phyloP scores from a whole-genome alignment of 148 eudicot species.

The Nepenthes gracilis region DNA sequence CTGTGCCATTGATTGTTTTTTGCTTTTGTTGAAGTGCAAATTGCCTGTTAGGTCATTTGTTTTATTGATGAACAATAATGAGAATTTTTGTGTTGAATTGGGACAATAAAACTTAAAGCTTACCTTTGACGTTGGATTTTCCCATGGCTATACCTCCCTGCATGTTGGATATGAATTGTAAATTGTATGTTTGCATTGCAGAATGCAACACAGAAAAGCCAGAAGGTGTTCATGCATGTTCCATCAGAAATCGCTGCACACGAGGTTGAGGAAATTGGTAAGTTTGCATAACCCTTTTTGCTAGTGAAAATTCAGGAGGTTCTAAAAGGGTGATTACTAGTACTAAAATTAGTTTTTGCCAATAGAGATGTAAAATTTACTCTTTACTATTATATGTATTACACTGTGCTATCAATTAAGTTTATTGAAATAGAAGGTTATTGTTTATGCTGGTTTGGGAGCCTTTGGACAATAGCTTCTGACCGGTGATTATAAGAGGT shows the following conservation, averaged over 20 bases:
- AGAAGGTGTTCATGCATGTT: constrained; percentile 91
- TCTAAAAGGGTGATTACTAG: not conserved
- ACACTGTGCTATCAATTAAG: too few relatives aligned
- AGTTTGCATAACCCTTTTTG: not conserved
- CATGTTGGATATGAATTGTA: too few relatives aligned
- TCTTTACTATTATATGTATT: not conserved
- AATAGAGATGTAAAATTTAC: not conserved
- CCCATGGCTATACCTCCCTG: not conserved
- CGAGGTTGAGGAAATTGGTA: constrained; percentile 98
- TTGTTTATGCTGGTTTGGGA: too few relatives aligned
- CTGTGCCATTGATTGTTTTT: not conserved
- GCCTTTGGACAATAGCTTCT: too few relatives aligned
- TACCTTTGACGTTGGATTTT: too few relatives aligned
- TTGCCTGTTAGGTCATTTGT: not conserved
- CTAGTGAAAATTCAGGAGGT: not conserved
- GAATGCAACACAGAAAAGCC: constrained; percentile 98
- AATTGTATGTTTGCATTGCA: constrained; percentile 17
- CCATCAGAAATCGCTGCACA: constrained; percentile 97
- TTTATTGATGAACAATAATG: not conserved
- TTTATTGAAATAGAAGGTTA: not conserved
- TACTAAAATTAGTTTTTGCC: not conserved
- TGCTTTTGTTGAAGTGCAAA: not conserved
- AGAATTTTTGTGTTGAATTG: too few relatives aligned
- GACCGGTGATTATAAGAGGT: too few relatives aligned
- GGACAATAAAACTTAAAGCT: too few relatives aligned